These are phyloP conservation scores for Flueggea neowawraea DNA, from an alignment of 441 rosid genomes.

Conservation along the genomic window DNA sequence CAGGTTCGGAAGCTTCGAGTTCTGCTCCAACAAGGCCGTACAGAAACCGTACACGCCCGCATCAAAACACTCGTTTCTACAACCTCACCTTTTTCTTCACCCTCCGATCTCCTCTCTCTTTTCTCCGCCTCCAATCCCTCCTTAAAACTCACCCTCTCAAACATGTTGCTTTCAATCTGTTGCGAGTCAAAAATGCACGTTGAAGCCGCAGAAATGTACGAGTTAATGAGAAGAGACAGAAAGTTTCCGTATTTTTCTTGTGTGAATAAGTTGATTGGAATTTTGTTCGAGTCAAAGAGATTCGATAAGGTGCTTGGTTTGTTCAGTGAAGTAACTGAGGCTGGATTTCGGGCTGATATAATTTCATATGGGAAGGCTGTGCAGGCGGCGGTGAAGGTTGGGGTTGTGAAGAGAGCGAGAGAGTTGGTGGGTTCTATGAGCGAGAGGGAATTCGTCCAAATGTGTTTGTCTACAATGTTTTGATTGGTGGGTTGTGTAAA, in stretches of 20 bases:
- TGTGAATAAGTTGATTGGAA: slow-evolving; percentile 38
- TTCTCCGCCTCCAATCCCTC: slow-evolving; percentile 47
- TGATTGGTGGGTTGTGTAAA: slow-evolving; percentile 59
- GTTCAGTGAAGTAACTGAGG: slow-evolving; percentile 41
- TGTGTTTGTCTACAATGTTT: slow-evolving; percentile 59
- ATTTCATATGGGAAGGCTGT: slow-evolving; percentile 61
- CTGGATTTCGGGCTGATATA: slow-evolving; percentile 47
- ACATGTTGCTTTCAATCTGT: slow-evolving; percentile 40
- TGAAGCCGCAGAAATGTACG: slow-evolving; percentile 44
- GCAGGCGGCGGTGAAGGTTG: slow-evolving; percentile 60
- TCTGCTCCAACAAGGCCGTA: slow-evolving; percentile 49
- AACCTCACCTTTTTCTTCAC: slow-evolving; percentile 41
- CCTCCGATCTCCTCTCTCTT: slow-evolving; percentile 45
- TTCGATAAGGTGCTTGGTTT: slow-evolving; percentile 39
- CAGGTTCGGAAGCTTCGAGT: slow-evolving; percentile 38
- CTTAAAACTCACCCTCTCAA: slow-evolving; percentile 32
- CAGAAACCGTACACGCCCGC: slow-evolving; percentile 38
- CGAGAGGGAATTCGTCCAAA: slow-evolving; percentile 34
- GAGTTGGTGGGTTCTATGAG: slow-evolving; percentile 56
- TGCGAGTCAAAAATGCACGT: slow-evolving; percentile 38
- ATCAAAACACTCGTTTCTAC: slow-evolving; percentile 37
- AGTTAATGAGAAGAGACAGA: slow-evolving; percentile 39
- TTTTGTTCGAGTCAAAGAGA: slow-evolving; percentile 35
- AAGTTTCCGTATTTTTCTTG: slow-evolving; percentile 41
- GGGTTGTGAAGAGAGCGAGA: slow-evolving; percentile 46